These are phyloP conservation scores for Didymella pomorum DNA, from an alignment of 2,329 filamentous ascomycete species.

Conservation along the genomic window DNA sequence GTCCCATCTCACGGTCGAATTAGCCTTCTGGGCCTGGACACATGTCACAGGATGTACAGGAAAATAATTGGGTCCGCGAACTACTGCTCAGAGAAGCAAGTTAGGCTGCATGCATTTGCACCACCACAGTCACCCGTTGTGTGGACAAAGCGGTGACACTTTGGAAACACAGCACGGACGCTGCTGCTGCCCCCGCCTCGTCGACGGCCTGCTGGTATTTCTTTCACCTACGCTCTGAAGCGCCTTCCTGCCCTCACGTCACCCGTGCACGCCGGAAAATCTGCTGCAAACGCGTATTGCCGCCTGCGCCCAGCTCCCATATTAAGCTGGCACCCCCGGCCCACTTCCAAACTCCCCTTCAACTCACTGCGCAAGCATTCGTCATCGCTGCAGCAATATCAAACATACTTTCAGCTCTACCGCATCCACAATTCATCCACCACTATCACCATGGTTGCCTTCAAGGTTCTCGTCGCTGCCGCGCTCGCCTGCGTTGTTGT, in stretches of 20 bases:
- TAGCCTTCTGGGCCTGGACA: background rate
- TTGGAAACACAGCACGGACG: constrained; percentile 17
- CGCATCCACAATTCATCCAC: constrained; percentile 27
- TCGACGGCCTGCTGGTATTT: constrained; percentile 14
- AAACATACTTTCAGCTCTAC: constrained; percentile 31
- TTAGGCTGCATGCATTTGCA: constrained; percentile 29
- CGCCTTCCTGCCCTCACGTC: constrained; percentile 17
- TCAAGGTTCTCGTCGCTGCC: constrained; percentile 36
- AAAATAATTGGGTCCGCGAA: constrained; percentile 1
- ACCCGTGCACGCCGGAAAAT: constrained; percentile 13
- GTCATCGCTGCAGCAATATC: constrained; percentile 34
- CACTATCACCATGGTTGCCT: constrained; percentile 37
- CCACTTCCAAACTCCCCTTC: constrained; percentile 17
- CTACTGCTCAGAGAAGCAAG: constrained; percentile 4
- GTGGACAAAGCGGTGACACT: constrained; percentile 27
- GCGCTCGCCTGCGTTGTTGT: constrained; percentile 31
- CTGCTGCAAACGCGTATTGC: constrained; percentile 23
- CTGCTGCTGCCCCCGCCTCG: constrained; percentile 5
- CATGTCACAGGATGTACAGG: background rate
- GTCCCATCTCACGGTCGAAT: constrained; percentile 2
- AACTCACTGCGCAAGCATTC: constrained; percentile 23
- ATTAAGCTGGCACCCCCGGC: constrained; percentile 23
- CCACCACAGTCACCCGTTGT: constrained; percentile 20
- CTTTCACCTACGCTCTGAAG: constrained; percentile 26
- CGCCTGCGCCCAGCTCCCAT: constrained; percentile 22